Evolutionary conservation across 768 basidiomycete species (phyloP).

Genomic region (Rhodotorula diobovata): DNA sequence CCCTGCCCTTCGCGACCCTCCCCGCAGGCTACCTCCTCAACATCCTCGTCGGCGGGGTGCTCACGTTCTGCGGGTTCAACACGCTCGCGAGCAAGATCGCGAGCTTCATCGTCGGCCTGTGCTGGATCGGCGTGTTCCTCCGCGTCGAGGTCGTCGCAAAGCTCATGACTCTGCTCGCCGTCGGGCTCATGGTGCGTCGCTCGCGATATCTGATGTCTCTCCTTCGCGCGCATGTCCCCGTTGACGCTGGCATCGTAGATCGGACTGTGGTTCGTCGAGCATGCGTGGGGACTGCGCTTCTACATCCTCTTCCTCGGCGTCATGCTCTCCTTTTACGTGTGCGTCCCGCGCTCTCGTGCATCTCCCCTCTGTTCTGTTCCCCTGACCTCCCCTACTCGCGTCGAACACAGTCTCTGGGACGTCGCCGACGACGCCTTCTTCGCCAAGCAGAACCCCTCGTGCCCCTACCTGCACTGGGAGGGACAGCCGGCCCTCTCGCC

Average conservation of each 20-base stretch:
- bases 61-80: constrained; percentile 39
- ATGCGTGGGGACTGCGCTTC: constrained; percentile 28
- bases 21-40: constrained; percentile 26
- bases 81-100: constrained; percentile 41
- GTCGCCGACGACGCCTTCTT: constrained; percentile 38
- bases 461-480: constrained; percentile 17
- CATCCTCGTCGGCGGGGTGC: constrained; percentile 32
- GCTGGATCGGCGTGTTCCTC: constrained; percentile 28
- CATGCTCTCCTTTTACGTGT: constrained; percentile 37
- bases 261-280: constrained; percentile 32
- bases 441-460: constrained; percentile 30
- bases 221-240: fast-evolving
- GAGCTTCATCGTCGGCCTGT: constrained; percentile 26
- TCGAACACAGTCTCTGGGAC: constrained; percentile 23
- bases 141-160: constrained; percentile 1
- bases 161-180: constrained; percentile 9
- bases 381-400: not conserved
- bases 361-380: too few relatives aligned
- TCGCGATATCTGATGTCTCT: fast-evolving
- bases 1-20: constrained; percentile 12
- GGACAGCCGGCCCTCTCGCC: constrained; percentile 2
- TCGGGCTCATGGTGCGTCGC: constrained; percentile 29
- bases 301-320: constrained; percentile 41
- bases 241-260: not conserved
- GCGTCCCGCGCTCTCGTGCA: not conserved